Conservation (phyloP, 495 filamentous ascomycete species). For the Daldinia vernicosa region DNA sequence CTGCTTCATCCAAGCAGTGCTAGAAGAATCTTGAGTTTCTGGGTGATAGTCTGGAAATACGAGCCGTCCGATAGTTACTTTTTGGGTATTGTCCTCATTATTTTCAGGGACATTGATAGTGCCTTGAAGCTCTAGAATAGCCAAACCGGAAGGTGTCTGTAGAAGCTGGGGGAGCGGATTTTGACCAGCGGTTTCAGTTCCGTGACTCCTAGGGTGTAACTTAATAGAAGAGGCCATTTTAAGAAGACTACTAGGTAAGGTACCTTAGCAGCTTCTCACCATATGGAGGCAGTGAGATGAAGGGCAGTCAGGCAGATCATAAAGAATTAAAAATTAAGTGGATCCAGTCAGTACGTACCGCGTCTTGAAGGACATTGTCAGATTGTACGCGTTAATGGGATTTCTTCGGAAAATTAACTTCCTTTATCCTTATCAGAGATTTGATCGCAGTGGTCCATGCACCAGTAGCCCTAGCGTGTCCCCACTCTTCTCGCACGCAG, state of each 20-base stretch:
- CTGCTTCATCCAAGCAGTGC: constrained; percentile 82
- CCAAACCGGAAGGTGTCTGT: constrained; percentile 81
- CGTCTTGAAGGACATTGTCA: not conserved
- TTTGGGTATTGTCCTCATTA: constrained; percentile 36
- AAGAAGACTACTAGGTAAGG: not conserved
- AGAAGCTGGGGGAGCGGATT: constrained; percentile 82
- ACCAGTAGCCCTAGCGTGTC: constrained; percentile 34
- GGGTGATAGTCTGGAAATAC: constrained; percentile 78
- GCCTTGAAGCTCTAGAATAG: constrained; percentile 90
- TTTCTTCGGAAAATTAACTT: constrained; percentile 30
- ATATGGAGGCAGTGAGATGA: not conserved
- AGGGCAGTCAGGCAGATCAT: not conserved
- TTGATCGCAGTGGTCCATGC: constrained; percentile 34
- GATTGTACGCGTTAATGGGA: constrained; percentile 13
- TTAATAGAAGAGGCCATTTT: constrained; percentile 44
- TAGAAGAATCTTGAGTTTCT: constrained; percentile 53
- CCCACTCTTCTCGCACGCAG: constrained; percentile 39
- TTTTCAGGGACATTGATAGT: constrained; percentile 73
- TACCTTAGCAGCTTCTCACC: not conserved
- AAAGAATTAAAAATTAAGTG: not conserved
- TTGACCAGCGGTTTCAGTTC: not conserved
- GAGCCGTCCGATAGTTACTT: constrained; percentile 73
- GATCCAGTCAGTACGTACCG: not conserved
- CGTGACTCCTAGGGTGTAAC: constrained; percentile 31
- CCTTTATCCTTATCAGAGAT: not conserved